Evolutionary conservation across 768 basidiomycete species (phyloP), one percentile per base, ranked within the genome.

Genomic region (Lactarius sp.): DNA sequence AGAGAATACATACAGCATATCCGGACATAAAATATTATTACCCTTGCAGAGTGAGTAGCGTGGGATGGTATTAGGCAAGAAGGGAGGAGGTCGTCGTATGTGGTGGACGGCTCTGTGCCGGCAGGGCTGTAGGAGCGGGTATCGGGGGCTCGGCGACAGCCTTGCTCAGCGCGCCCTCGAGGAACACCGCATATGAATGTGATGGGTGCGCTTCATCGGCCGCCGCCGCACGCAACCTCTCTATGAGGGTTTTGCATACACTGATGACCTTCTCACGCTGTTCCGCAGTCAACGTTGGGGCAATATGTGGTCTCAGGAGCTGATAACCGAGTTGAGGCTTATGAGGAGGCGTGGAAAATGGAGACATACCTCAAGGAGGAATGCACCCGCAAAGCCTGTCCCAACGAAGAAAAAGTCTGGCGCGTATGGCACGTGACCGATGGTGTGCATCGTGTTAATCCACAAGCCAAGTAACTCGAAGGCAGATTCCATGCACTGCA

Each of bases 41-140:
- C 34, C 62, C 51, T 39, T 4, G 5, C 1, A 27, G 20, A 10
- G 20, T 47, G 34, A n/a, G 50, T 63, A 63, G n/a, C 44, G n/a
- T 63, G 58, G n/a, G 41, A 16, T 37, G 51, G 34, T 39, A 22
- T 14, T 37, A 53, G 56, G 37, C 56, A 63, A 63, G 56, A 54
- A 27, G 27, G 13, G 46, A 49, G 33, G 36, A 49, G 20, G 50
- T 37, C 31, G 16, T 7, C 34, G 22, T 22, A 51, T 7, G 13
- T 31, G 42, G 14, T 42, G 27, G 7, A 18, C 20, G 47, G 20
- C 36, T 52, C 7, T n/a, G 34, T 31, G 12, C 50, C 8, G 49
- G 49, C 20, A 20, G 34, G 86, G 91, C 72, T 79, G 82, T 14
- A 77, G 74, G 22, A 68, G 64, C 44, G 13, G 64, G 62, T 14